Base-by-base conservation (phyloP, 495 filamentous ascomycete genomes). In the Xylaria curta region DNA sequence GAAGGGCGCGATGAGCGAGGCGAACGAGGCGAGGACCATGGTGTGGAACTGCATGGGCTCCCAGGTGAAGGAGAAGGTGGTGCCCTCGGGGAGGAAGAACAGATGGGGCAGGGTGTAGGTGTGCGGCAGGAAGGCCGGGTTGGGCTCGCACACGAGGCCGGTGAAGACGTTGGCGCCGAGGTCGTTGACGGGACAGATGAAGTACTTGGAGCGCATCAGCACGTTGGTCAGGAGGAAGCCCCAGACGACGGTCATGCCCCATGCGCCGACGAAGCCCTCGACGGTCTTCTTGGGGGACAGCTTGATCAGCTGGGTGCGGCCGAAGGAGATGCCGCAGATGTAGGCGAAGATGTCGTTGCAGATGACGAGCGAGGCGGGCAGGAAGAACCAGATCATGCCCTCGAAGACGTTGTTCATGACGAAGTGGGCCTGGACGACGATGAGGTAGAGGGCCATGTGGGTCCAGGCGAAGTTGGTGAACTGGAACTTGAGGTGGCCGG, bases 331-430 rank as follows among this genome's bases (percentile, higher is more conserved):
- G 72, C 97, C 97, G 81, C 94, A 97, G 72, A 99, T 88, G 78
- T 99, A 99, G 78, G 97, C 97, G 77, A 97, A 98, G 72, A 98
- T 99, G 81, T 99, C 97, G 78, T 99, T 99, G 47, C 93, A 97
- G 77, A 98, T 97, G 76, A 99, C 97, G 68, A 99, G 87, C 36
- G 93, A 91, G 3, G 94, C 95, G 2, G 97, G 97, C 58, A 99
- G 86, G 88, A 99, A 98, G 87, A 99, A 98, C 97, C 97, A 99
- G 80, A 99, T 96, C 93, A 99, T 94, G 82, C 97, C 97, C 84
- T 99, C 97, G 80, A 99, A 95, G 71, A 98, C 91, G 82, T 98
- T 99, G 86, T 99, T 98, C 92, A 99, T 98, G 81, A 99, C 94
- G 78, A 99, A 99, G 81, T 99, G 97, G 28, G 97, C 94, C 80